These are phyloP conservation scores for Ascomycota sp. DNA, from an alignment of 2,329 filamentous ascomycete species.

Conservation along the genomic window DNA sequence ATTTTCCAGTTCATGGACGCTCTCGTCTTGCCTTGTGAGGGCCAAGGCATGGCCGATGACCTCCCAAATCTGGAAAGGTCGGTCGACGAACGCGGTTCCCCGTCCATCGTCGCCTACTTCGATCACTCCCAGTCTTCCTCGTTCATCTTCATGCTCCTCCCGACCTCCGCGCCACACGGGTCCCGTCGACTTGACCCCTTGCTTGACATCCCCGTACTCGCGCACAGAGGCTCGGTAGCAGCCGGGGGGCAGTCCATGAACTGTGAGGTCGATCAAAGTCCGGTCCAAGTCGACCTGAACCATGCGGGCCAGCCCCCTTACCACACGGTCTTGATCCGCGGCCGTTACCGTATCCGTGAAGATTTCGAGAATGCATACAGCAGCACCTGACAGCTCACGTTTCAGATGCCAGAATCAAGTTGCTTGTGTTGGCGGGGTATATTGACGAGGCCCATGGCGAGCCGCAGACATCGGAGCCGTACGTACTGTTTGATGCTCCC, in stretches of 20 bases:
- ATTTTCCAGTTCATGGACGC: slow-evolving; percentile 35
- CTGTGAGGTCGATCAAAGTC: slow-evolving; percentile 70
- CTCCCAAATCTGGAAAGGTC: slow-evolving; percentile 76
- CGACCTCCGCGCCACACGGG: slow-evolving; percentile 48
- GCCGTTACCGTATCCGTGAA: slow-evolving; percentile 34
- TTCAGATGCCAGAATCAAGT: neutral
- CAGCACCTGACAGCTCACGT: slow-evolving; percentile 31
- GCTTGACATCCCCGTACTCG: slow-evolving; percentile 66
- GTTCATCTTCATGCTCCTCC: slow-evolving; percentile 14
- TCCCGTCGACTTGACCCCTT: slow-evolving; percentile 63
- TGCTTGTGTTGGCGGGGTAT: neutral
- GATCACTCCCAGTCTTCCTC: slow-evolving; percentile 45
- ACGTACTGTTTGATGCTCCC: slow-evolving; percentile 62
- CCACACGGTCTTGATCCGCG: slow-evolving; percentile 27
- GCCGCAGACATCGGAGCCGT: neutral
- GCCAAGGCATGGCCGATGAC: slow-evolving; percentile 85
- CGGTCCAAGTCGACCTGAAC: slow-evolving; percentile 63
- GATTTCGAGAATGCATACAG: slow-evolving; percentile 90
- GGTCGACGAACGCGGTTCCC: slow-evolving; percentile 62
- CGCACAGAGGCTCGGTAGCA: slow-evolving; percentile 68
- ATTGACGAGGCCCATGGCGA: no score
- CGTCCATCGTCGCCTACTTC: slow-evolving; percentile 53
- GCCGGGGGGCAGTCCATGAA: slow-evolving; percentile 61
- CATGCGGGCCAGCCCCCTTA: slow-evolving; percentile 77
- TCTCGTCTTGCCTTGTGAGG: slow-evolving; percentile 42